phyloP scores from a whole-genome alignment of 2,329 filamentous ascomycete species.

The Trichoderma guizhouense region DNA sequence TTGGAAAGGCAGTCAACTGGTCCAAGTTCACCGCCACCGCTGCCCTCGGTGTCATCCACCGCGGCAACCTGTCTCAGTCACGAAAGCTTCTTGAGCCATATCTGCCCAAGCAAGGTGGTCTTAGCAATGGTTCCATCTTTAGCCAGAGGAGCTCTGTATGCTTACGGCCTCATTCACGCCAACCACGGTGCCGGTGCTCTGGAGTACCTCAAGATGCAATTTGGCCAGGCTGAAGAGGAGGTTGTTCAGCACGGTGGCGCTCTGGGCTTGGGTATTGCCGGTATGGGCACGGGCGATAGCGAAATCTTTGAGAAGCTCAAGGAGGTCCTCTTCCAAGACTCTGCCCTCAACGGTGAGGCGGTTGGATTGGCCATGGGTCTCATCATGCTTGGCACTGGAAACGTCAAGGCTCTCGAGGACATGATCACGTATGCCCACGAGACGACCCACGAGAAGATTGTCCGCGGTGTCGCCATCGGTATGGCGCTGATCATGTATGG shows the following conservation, averaged over 20 bases:
- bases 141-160: constrained; percentile 93
- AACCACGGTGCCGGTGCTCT: constrained; percentile 93
- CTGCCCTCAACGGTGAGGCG: constrained; percentile 93
- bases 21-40: constrained; percentile 98
- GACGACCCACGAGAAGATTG: constrained; percentile 98
- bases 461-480: constrained; percentile 88
- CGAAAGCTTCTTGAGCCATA: constrained; percentile 93
- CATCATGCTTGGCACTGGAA: constrained; percentile 97
- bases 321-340: constrained; percentile 85
- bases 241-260: constrained; percentile 97
- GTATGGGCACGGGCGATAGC: constrained; percentile 92
- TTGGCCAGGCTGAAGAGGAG: constrained; percentile 75
- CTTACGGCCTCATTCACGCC: constrained; percentile 92
- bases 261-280: constrained; percentile 89
- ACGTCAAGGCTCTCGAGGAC: constrained; percentile 85
- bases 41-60: constrained; percentile 92
- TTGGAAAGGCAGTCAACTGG: constrained; percentile 98
- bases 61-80: constrained; percentile 89
- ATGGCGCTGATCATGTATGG: constrained; percentile 99
- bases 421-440: constrained; percentile 99
- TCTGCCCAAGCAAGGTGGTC: constrained; percentile 71
- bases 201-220: constrained; percentile 73
- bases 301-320: constrained; percentile 90
- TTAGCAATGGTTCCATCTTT: constrained; percentile 81
- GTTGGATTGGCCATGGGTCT: constrained; percentile 95